Conservation (phyloP, 2,329 filamentous ascomycete genomes). For the Pseudogymnoascus sp. region DNA sequence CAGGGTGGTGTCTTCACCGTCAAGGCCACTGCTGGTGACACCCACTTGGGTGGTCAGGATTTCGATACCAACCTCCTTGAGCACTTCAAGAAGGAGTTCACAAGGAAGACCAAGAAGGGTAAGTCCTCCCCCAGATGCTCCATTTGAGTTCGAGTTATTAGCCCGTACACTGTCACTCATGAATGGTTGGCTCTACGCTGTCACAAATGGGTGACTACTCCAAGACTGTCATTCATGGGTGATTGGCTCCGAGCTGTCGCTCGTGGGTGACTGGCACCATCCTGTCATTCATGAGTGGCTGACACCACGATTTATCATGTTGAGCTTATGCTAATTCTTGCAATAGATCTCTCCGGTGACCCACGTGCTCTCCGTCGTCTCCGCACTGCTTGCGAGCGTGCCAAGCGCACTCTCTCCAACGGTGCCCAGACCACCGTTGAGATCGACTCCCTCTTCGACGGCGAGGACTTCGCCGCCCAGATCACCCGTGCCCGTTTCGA, state of each 20-base stretch:
- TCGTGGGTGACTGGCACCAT: neutral
- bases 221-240: too few species aligned
- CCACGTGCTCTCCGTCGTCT: constrained; percentile 91
- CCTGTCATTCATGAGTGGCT: too few species aligned
- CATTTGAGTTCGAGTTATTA: too few species aligned
- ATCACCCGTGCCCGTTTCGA: constrained; percentile 99
- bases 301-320: neutral
- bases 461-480: constrained; percentile 93
- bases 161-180: neutral
- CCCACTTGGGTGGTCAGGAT: constrained; percentile 89
- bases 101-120: constrained; percentile 66
- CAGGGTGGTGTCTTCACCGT: constrained; percentile 99
- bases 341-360: constrained; percentile 61
- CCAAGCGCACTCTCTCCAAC: constrained; percentile 97
- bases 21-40: constrained; percentile 96
- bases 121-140: too few species aligned
- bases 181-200: too few species aligned
- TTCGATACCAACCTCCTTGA: constrained; percentile 95
- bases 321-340: neutral
- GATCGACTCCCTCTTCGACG: constrained; percentile 97
- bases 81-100: constrained; percentile 95
- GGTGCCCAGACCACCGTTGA: constrained; percentile 96
- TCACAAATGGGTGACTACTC: neutral
- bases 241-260: neutral
- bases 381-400: constrained; percentile 96